Evolutionary conservation across 768 basidiomycete species (phyloP), one percentile per base, ranked within the genome.

Genomic region (Tricholoma bakamatsutake): DNA sequence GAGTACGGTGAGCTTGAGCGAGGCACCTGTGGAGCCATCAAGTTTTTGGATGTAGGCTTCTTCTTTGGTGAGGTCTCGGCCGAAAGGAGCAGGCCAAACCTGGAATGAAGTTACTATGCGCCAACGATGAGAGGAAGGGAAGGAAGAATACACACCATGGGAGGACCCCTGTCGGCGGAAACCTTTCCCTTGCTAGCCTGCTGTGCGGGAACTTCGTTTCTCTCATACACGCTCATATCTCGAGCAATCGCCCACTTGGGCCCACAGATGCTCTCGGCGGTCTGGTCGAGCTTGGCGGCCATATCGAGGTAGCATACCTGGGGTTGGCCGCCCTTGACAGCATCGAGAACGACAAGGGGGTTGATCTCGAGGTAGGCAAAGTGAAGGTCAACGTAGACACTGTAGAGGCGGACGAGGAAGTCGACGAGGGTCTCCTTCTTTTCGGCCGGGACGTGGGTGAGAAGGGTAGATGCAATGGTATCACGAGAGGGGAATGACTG

Each of bases 361-460:
- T 98, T 99, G 75, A 99, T 99, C 76, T 98, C 96, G 67, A 99
- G 92, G 78, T 99, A 98, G 18, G 97, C 93, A 69, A 98, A 99
- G 80, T 99, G 97, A 52, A 98, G 88, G 71, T 99, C 94, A 62
- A 94, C 95, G 71, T 98, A 98, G 66, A 98, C 93, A 59, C 87
- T 87, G 83, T 99, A 98, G 28, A 98, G 85, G 57, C 95, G 84
- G 72, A 89, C 80, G 67, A 99, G 80, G 77, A 98, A 99, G 76
- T 98, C 95, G 65, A 90, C 83, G 58, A 98, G 87, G 33, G 92
- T 90, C 59, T 94, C 90, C 73, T 90, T 87, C 80, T 93, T 93
- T 53, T 75, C 82, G 2, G 78, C 79, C n/a, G 90, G 83, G 52
- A 98, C 95, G 63, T 94, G 81, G 27, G 79, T 79, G 51, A 98